A percentile compares a stretch with the other conserved stretches of the same genome.
These are phyloP conservation scores for Psilocybe cyanescens DNA, from an alignment of 768 basidiomycete species.

Conservation along the genomic window DNA sequence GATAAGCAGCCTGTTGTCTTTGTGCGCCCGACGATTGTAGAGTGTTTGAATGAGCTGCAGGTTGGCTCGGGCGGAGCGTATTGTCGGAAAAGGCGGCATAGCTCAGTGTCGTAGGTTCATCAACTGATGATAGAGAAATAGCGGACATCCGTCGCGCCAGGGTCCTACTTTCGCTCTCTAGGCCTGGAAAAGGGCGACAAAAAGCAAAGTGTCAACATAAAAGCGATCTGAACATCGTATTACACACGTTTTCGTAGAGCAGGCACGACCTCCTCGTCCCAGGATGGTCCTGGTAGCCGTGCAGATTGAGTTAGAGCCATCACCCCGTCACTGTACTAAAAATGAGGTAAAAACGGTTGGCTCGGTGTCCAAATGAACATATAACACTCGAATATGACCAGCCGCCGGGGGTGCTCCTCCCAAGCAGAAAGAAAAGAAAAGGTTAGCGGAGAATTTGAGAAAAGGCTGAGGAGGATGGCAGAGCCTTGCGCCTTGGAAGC, in stretches of 20 bases:
- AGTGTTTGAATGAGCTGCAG: slow-evolving; percentile 8
- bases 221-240: slow-evolving; percentile 8
- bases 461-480: slow-evolving; percentile 17
- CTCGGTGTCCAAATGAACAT: slow-evolving; percentile 4
- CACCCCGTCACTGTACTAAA: slow-evolving; percentile 2
- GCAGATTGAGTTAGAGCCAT: slow-evolving; percentile 51
- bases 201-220: not conserved
- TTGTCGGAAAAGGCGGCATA: slow-evolving; percentile 26
- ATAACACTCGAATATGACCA: slow-evolving; percentile 5
- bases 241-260: slow-evolving; percentile 76
- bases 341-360: not conserved
- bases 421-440: slow-evolving; percentile 4
- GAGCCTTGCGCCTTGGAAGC: not conserved
- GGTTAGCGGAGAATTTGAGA: slow-evolving; percentile 13
- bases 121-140: slow-evolving; percentile 25
- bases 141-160: slow-evolving; percentile 42
- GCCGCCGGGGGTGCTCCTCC: slow-evolving; percentile 2
- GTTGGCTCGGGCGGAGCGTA: slow-evolving; percentile 14
- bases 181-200: slow-evolving; percentile 48
- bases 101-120: slow-evolving; percentile 15
- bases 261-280: slow-evolving; percentile 86
- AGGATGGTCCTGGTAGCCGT: slow-evolving; percentile 53
- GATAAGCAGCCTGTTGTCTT: slow-evolving; percentile 16
- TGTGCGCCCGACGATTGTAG: slow-evolving; percentile 12
- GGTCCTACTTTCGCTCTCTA: slow-evolving; percentile 80